Conservation (phyloP, 177 flowering plant species). For the Vitis hybrid region DNA sequence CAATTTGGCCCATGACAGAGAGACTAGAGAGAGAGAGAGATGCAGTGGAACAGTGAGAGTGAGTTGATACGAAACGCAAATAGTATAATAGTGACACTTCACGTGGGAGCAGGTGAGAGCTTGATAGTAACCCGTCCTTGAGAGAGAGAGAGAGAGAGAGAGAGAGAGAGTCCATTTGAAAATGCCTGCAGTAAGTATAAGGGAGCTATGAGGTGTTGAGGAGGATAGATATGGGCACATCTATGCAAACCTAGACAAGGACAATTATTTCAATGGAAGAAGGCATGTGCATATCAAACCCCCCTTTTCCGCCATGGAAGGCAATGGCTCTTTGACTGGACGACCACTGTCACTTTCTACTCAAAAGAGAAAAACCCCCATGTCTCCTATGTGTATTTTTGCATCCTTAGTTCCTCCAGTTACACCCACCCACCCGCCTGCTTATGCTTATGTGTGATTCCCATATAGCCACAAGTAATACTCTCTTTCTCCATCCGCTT, state of each 20-base stretch:
- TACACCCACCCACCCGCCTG: too few species aligned
- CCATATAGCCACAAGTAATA: too few species aligned
- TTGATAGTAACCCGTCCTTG: constrained; percentile 29
- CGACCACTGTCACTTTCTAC: constrained; percentile 8
- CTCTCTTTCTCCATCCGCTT: too few species aligned
- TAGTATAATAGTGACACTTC: constrained; percentile 26
- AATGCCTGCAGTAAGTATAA: neutral
- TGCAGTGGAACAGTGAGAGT: constrained; percentile 10
- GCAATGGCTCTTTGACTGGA: constrained; percentile 12
- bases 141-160: neutral
- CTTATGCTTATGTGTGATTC: too few species aligned
- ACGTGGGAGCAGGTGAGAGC: constrained; percentile 44
- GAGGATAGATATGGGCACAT: neutral
- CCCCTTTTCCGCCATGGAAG: constrained; percentile 14
- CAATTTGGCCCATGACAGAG: neutral
- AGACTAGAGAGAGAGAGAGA: neutral
- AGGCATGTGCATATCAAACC: neutral
- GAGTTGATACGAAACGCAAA: constrained; percentile 17
- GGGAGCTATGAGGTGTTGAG: constrained; percentile 8
- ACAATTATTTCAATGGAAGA: constrained; percentile 13
- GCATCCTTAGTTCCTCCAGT: neutral
- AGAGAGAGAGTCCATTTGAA: neutral
- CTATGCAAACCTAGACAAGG: neutral
- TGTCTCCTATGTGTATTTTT: neutral
- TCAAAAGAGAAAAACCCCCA: neutral